Evolutionary conservation across 2,329 filamentous ascomycete species (phyloP).

Genomic region (Fusarium sp.): DNA sequence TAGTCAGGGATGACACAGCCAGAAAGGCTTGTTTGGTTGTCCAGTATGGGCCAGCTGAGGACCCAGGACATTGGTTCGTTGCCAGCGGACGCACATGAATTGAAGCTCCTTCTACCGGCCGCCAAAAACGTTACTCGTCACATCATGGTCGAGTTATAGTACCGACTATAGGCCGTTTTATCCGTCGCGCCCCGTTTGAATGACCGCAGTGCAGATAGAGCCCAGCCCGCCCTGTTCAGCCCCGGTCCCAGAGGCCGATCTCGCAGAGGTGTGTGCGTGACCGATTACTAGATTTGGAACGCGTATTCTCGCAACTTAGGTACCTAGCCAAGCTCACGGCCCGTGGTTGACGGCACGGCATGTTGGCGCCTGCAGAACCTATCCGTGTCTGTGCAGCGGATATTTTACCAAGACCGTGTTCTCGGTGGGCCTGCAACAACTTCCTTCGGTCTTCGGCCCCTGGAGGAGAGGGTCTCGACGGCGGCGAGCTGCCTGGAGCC

Average conservation of each 20-base stretch:
- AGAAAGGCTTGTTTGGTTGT: not conserved
- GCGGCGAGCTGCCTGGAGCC: not conserved
- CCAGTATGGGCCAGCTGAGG: not conserved
- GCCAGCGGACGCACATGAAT: not conserved
- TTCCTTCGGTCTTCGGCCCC: not conserved
- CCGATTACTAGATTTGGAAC: conserved; percentile 24
- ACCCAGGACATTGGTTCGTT: not conserved
- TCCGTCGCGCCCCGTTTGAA: not conserved
- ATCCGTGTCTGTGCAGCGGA: conserved; percentile 18
- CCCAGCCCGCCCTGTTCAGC: not conserved
- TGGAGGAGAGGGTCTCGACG: not conserved
- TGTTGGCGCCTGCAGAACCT: not conserved
- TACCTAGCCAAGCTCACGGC: conserved; percentile 13
- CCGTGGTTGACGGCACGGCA: conserved; percentile 1
- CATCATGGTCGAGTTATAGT: not conserved
- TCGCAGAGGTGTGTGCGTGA: conserved; percentile 21
- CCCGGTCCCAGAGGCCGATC: conserved; percentile 1
- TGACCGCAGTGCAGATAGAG: not conserved
- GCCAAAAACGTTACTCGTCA: not conserved
- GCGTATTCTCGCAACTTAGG: conserved; percentile 14
- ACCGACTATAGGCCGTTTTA: not conserved
- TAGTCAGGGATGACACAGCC: not conserved
- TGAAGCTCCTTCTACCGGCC: not conserved
- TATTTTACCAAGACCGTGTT: not conserved
- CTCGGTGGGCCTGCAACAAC: not conserved